A percentile compares a stretch with the other conserved stretches of the same genome.
Conservation (phyloP, 2,329 filamentous ascomycete species). For the Simplicillium aogashimaense region DNA sequence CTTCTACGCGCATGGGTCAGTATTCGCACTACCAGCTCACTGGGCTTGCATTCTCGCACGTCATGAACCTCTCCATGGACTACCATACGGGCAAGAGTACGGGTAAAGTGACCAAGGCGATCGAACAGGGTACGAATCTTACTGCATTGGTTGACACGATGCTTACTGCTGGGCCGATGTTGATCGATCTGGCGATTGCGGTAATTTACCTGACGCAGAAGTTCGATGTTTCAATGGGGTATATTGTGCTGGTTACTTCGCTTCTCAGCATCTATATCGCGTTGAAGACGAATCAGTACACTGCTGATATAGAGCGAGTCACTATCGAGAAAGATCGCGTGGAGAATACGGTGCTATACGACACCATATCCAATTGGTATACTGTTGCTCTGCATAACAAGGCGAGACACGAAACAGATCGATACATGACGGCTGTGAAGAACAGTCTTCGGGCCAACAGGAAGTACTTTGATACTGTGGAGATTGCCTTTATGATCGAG, state of each 20-base stretch:
- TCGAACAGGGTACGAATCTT: slow-evolving; percentile 51
- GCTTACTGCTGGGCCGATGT: slow-evolving; percentile 48
- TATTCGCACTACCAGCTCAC: slow-evolving; percentile 40
- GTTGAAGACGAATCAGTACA: slow-evolving; percentile 8
- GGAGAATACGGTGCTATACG: slow-evolving; percentile 11
- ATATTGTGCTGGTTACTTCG: slow-evolving; percentile 12
- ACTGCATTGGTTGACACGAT: slow-evolving; percentile 46
- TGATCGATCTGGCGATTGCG: slow-evolving; percentile 49
- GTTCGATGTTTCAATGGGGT: slow-evolving; percentile 26
- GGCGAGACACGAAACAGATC: slow-evolving; percentile 11
- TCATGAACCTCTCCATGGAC: slow-evolving; percentile 58
- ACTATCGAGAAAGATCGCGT: slow-evolving; percentile 7
- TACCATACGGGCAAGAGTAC: slow-evolving; percentile 57
- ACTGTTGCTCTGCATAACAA: slow-evolving; percentile 35
- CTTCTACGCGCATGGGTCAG: slow-evolving; percentile 13
- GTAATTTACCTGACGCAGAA: slow-evolving; percentile 48
- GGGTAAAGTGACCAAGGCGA: slow-evolving; percentile 49
- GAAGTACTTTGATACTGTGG: slow-evolving; percentile 5
- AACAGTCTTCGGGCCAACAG: slow-evolving; percentile 6
- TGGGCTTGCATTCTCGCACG: slow-evolving; percentile 45
- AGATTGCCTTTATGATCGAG: slow-evolving; percentile 6
- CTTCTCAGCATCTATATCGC: slow-evolving; percentile 10
- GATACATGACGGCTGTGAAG: slow-evolving; percentile 9
- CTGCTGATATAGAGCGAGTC: slow-evolving; percentile 6
- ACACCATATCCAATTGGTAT: slow-evolving; percentile 31